Base-by-base conservation (phyloP, 495 filamentous ascomycete genomes). In the Penicillium alfredii region DNA sequence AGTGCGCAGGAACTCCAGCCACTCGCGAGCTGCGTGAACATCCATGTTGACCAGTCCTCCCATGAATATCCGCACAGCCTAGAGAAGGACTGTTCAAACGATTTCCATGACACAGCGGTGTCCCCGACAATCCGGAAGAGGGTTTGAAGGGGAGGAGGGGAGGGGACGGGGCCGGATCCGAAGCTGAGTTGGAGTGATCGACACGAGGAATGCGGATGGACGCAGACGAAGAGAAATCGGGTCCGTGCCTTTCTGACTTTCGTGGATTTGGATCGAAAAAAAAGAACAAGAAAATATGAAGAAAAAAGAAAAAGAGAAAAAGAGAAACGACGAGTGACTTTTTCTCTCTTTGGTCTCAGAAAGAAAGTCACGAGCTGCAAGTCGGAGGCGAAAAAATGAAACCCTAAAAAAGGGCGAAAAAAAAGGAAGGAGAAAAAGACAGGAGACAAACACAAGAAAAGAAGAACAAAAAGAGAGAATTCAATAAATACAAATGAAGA, bases 1-100 rank as follows among this genome's bases (percentile, higher is more conserved):
- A 47, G 72, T 80, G 41, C 80, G 82, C 32, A 73, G 53, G 45
- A 57, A 67, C 34, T 60, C 48, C 43, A 78, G 56, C 46, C 75
- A 58, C 47, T 58, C 54, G n/a, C 48, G 60, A 46, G 61, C 65
- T 40, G 63, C 61, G 19, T 63, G 49, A 36, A 55, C 48, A 51
- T 48, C 54, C 62, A 68, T 66, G 41, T 37, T 60, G 50, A 28
- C 38, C 38, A 42, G 20, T 43, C 44, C 45, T 52, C 51, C 41
- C 47, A 39, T 22, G 28, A 38, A 43, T 41, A 42, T 36, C 45
- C 42, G 36, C 43, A 56, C 38, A 27, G 43, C 42, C 35, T 29
- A 19, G 26, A 38, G 21, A 17, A 17, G 15, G 28, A 30, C 15
- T 20, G 18, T 54, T 63, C 53, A 66, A 42, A 36, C 40, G 51